These are phyloP conservation scores for Torrubiellomyces zombiae DNA, from an alignment of 2,329 filamentous ascomycete species.

Conservation along the genomic window DNA sequence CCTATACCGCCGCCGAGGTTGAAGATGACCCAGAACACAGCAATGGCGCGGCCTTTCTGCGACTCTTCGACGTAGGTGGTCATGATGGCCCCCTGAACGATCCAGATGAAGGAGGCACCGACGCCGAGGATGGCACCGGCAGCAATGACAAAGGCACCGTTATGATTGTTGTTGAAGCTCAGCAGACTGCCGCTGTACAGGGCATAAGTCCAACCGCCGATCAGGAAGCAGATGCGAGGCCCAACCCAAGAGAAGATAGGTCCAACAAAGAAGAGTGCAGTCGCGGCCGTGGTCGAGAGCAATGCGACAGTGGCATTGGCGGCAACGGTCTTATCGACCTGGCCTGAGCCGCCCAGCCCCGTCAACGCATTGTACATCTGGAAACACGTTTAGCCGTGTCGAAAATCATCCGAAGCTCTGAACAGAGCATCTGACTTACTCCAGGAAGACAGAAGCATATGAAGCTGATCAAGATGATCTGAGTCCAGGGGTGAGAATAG, in stretches of 20 bases:
- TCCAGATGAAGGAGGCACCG: constrained; percentile 27
- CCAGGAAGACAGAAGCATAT: constrained; percentile 31
- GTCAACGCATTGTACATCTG: constrained; percentile 31
- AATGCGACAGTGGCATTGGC: constrained; percentile 28
- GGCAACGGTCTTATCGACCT: constrained; percentile 26
- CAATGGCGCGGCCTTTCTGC: constrained; percentile 24
- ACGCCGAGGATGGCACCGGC: constrained; percentile 27
- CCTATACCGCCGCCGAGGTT: constrained; percentile 28
- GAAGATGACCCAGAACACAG: constrained; percentile 28
- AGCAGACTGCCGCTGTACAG: constrained; percentile 26
- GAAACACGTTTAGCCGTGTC: no score
- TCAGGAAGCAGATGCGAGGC: constrained; percentile 22
- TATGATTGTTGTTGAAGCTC: constrained; percentile 22
- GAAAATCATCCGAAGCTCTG: no score
- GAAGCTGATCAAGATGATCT: constrained; percentile 29
- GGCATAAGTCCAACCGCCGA: constrained; percentile 28
- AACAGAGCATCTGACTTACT: constrained; percentile 14
- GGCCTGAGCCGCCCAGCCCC: constrained; percentile 27
- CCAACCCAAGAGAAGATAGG: constrained; percentile 25
- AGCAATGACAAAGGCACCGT: constrained; percentile 26
- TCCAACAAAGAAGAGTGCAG: constrained; percentile 25
- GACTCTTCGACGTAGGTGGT: constrained; percentile 19
- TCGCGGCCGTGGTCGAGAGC: constrained; percentile 22
- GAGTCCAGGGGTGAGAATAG: constrained; percentile 28
- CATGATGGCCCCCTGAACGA: constrained; percentile 31